These are phyloP conservation scores for Penicillium fimorum DNA, from an alignment of 495 filamentous ascomycete genomes.

Conservation along the genomic window DNA sequence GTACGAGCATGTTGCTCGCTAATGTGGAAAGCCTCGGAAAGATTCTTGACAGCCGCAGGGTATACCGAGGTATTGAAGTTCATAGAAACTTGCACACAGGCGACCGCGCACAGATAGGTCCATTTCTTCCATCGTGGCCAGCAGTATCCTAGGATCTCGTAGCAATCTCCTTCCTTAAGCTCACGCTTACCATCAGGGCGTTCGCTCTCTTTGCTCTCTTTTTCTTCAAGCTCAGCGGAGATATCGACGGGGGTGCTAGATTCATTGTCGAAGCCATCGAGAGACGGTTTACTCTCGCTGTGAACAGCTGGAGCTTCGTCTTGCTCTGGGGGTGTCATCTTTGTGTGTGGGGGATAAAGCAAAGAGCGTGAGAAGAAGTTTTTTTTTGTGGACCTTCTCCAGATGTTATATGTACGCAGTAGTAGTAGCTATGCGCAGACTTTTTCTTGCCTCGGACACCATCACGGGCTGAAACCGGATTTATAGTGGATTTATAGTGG, in stretches of 20 bases:
- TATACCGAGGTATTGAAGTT: slow-evolving; percentile 58
- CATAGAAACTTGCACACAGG: slow-evolving; percentile 75
- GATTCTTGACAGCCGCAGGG: slow-evolving; percentile 47
- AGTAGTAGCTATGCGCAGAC: not conserved
- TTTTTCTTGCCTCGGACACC: not conserved
- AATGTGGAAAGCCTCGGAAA: slow-evolving; percentile 61
- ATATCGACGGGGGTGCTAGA: slow-evolving; percentile 1
- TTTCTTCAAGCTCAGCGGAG: not conserved
- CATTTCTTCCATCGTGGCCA: slow-evolving; percentile 71
- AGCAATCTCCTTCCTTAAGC: slow-evolving; percentile 61
- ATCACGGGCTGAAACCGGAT: slow-evolving; percentile 9
- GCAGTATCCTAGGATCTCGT: slow-evolving; percentile 61
- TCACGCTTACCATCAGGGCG: slow-evolving; percentile 53
- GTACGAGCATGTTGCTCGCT: slow-evolving; percentile 59
- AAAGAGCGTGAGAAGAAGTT: not conserved
- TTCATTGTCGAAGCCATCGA: not conserved
- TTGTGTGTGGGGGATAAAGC: not conserved
- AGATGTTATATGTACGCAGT: slow-evolving; percentile 4
- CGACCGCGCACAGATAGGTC: slow-evolving; percentile 67
- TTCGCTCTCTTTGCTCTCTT: not conserved
- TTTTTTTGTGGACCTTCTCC: slow-evolving; percentile 5
- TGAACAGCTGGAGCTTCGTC: slow-evolving; percentile 5
- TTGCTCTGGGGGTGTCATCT: slow-evolving; percentile 10
- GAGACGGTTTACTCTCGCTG: not conserved
- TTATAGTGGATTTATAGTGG: slow-evolving; percentile 14